Evolutionary conservation across 768 basidiomycete species (phyloP).

Genomic region (Epithele typhae): DNA sequence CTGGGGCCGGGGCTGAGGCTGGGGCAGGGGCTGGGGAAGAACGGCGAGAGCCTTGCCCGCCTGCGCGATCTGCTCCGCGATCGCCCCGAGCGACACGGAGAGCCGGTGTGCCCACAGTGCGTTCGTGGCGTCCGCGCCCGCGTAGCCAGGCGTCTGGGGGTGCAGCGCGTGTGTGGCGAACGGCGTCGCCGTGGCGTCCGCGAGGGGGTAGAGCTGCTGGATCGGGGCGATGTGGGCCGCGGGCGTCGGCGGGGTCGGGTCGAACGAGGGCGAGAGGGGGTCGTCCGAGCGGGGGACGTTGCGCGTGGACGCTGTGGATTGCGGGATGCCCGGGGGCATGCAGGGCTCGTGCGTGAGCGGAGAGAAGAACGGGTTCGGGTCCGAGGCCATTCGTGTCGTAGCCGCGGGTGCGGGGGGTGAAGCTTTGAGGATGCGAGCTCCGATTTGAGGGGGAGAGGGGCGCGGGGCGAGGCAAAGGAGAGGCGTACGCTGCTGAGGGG

Average conservation of each 20-base stretch:
- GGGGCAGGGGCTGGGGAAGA: no score
- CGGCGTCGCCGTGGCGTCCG: background rate
- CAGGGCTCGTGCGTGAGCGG: conserved; percentile 15
- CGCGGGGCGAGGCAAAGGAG: no score
- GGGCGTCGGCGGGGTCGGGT: conserved; percentile 17
- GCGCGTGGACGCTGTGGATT: background rate
- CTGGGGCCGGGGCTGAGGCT: no score
- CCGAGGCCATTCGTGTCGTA: conserved; percentile 2
- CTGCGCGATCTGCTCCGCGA: conserved; percentile 37
- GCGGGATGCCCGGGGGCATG: background rate
- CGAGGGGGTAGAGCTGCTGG: background rate
- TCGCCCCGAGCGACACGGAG: conserved; percentile 33
- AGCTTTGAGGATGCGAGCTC: background rate
- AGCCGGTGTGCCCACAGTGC: conserved; percentile 29
- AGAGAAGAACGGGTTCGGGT: conserved; percentile 16
- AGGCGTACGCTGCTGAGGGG: no score
- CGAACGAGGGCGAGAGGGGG: conserved; percentile 21
- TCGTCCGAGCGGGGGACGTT: conserved; percentile 3
- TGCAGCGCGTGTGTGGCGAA: no score
- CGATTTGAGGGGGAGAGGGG: no score
- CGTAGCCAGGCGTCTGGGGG: no score
- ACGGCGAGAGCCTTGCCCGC: conserved; percentile 35
- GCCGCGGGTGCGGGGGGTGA: background rate
- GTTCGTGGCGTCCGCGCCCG: background rate
- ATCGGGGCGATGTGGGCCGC: background rate